Evolutionary conservation across 176 grass and related monocot genomes (phyloP), one percentile per base, ranked within the genome.

Genomic region (Avena atlantica): DNA sequence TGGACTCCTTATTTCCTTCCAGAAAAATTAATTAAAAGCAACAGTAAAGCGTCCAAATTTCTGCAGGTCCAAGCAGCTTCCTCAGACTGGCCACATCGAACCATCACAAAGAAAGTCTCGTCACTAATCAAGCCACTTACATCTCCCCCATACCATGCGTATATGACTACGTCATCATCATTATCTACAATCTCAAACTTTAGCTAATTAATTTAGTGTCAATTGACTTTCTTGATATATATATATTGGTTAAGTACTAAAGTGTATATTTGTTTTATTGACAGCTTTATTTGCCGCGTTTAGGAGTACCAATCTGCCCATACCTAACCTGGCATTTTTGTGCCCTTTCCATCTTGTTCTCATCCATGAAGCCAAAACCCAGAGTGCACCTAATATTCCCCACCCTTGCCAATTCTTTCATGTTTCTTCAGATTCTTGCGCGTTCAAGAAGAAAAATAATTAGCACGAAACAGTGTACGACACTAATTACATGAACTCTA

Each of bases 321-420:
- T 85, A 91, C 89, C 86, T 81, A 88, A 86, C 86, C 3, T 68
- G 29, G 17, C 21, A 49, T 62, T n/a, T 82, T 16, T 52, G 1
- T 14, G n/a, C 36, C 36, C 45, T 56, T 87, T 69, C 12, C 81
- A 50, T 45, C 70, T 76, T 91, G 81, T 91, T 88, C 66, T 37
- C 76, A 61, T 85, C 51, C 77, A 48, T 69, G 52, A 40, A 44
- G 81, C 69, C 89, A 91, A 87, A 6, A 42, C 40, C 40, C 6
- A 79, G 25, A 79, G 74, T 80, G 58, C 75, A 84, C 89, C 89
- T 91, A 91, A 87, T 84, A 91, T 91, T 91, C 85, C 85, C 74
- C 81, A 25, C 65, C 50, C 50, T 68, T 91, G 16, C 81, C 57
- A 56, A 20, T 68, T 86, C n/a, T 85, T 81, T 68, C 31, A 85